Evolutionary conservation across 495 filamentous ascomycete species (phyloP).

Genomic region (Penicillium diatomitis): DNA sequence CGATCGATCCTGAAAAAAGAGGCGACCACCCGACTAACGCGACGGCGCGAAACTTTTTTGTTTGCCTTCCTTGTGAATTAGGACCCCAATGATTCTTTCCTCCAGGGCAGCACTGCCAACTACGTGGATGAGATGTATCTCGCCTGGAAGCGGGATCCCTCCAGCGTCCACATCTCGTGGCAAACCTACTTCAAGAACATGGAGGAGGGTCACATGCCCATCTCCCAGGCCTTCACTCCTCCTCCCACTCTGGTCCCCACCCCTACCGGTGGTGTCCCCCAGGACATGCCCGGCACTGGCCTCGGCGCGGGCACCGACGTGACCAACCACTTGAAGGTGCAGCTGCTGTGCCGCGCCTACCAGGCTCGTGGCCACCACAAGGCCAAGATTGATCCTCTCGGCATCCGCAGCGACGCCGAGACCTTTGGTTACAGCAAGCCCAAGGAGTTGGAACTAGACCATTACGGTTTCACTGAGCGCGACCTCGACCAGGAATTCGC

Average conservation of each 20-base stretch:
- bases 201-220: conserved; percentile 95
- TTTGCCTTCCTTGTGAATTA: conserved; percentile 20
- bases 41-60: conserved; percentile 8
- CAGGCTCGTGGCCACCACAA: conserved; percentile 98
- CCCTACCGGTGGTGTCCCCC: conserved; percentile 68
- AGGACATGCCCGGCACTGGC: conserved; percentile 59
- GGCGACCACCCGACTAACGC: conserved; percentile 18
- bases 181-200: conserved; percentile 99
- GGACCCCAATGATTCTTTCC: conserved; percentile 90
- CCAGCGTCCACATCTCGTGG: conserved; percentile 95
- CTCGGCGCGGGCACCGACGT: conserved; percentile 71
- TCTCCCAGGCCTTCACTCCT: conserved; percentile 91
- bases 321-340: conserved; percentile 95
- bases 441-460: conserved; percentile 83
- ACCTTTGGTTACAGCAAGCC: conserved; percentile 82
- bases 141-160: conserved; percentile 88
- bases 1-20: background rate
- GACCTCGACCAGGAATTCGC: conserved; percentile 89
- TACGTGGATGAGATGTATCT: conserved; percentile 99
- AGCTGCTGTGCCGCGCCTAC: conserved; percentile 91
- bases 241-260: conserved; percentile 83
- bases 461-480: conserved; percentile 91
- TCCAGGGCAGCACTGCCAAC: conserved; percentile 90
- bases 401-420: conserved; percentile 78
- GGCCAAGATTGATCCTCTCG: conserved; percentile 91